These are phyloP conservation scores for Arxiozyma slooffiae DNA, from an alignment of 1,139 yeast species.

Conservation along the genomic window DNA sequence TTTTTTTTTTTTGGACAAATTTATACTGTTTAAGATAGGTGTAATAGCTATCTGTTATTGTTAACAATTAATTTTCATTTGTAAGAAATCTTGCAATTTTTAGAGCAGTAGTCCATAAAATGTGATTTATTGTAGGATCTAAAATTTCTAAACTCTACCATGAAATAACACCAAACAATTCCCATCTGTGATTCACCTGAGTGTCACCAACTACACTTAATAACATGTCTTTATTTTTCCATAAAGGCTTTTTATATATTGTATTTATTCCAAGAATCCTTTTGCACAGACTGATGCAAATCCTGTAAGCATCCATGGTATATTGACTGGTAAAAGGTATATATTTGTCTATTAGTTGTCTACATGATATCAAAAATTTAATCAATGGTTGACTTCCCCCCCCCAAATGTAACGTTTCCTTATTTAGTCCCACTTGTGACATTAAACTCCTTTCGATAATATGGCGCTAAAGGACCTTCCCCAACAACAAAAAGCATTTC, in stretches of 20 bases:
- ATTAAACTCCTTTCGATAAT: slow-evolving; percentile 56
- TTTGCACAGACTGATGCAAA: slow-evolving; percentile 63
- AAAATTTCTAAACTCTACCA: slow-evolving; percentile 45
- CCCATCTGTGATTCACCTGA: slow-evolving; percentile 41
- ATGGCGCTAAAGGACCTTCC: slow-evolving; percentile 55
- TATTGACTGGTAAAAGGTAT: slow-evolving; percentile 64
- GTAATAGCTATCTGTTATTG: slow-evolving; percentile 24
- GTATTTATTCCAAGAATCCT: slow-evolving; percentile 74
- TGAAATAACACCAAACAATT: slow-evolving; percentile 53
- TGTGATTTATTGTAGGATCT: slow-evolving; percentile 49
- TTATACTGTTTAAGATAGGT: not conserved
- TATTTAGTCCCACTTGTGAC: slow-evolving; percentile 42
- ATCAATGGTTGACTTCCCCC: slow-evolving; percentile 50
- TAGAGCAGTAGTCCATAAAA: slow-evolving; percentile 30
- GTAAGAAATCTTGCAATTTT: slow-evolving; percentile 25
- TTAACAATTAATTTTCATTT: slow-evolving; percentile 23
- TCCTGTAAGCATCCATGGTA: slow-evolving; percentile 59
- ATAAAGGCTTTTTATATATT: slow-evolving; percentile 71
- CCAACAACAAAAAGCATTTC: slow-evolving; percentile 72
- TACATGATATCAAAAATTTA: slow-evolving; percentile 51
- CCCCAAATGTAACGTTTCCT: slow-evolving; percentile 30
- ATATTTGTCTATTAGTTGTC: slow-evolving; percentile 36
- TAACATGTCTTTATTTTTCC: slow-evolving; percentile 52
- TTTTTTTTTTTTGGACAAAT: slow-evolving; percentile 1
- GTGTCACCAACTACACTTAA: slow-evolving; percentile 41